Evolutionary conservation across 2,329 filamentous ascomycete genomes (phyloP).

Genomic region (Xylaria sp.): DNA sequence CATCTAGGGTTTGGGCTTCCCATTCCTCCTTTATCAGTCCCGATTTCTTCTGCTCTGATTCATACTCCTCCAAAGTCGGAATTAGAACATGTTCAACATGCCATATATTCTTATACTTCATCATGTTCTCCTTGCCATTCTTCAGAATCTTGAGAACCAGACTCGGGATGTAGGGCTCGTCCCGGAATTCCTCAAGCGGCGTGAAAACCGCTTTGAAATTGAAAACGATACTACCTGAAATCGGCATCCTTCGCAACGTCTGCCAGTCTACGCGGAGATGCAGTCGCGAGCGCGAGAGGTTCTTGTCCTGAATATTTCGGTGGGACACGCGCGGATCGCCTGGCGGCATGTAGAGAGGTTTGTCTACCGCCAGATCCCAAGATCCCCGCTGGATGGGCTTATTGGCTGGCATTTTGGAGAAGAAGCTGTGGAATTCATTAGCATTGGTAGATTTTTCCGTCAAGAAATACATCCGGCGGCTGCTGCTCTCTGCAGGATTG

Average conservation of each 20-base stretch:
- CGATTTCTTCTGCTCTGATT: conserved; percentile 70
- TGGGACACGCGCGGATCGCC: conserved; percentile 71
- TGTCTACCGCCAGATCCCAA: conserved; percentile 82
- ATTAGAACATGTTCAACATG: conserved; percentile 79
- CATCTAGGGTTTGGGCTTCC: conserved; percentile 75
- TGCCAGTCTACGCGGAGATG: conserved; percentile 88
- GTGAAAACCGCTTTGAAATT: conserved; percentile 92
- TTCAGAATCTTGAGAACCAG: conserved; percentile 74
- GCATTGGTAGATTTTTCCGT: not conserved
- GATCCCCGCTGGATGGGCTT: conserved; percentile 84
- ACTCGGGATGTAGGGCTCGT: conserved; percentile 78
- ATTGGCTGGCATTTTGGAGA: conserved; percentile 78
- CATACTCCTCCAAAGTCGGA: conserved; percentile 71
- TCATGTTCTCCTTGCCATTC: conserved; percentile 74
- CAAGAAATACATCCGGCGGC: not conserved
- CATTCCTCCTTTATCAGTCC: conserved; percentile 70
- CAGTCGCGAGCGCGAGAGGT: conserved; percentile 67
- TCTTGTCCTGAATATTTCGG: conserved; percentile 66
- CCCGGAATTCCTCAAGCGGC: conserved; percentile 72
- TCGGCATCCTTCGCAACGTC: conserved; percentile 79
- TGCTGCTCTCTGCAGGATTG: not conserved
- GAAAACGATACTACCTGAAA: conserved; percentile 81
- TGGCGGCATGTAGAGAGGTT: conserved; percentile 78
- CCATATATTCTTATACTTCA: conserved; percentile 86
- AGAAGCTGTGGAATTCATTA: conserved; percentile 65